These are phyloP conservation scores for Saccharomyces hybrid DNA, from an alignment of 1,139 yeast genomes.

Conservation along the genomic window DNA sequence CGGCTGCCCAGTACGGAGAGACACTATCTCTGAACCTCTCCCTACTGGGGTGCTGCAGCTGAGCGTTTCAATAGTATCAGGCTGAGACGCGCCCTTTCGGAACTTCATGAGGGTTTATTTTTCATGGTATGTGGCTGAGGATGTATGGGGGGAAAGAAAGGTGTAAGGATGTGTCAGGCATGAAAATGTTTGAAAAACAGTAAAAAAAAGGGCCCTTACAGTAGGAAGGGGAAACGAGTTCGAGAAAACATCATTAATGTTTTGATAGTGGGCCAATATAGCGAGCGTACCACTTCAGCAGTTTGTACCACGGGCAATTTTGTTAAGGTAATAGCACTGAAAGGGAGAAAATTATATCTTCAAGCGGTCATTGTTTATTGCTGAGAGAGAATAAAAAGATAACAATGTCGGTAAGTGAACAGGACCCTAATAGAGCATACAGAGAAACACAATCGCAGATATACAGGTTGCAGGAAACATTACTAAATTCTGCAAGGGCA, in stretches of 20 bases:
- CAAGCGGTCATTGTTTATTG: not conserved
- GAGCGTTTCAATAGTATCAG: not conserved
- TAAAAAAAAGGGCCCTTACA: not conserved
- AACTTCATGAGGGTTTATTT: not conserved
- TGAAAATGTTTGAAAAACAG: not conserved
- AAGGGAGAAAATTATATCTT: not conserved
- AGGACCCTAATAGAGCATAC: slow-evolving; percentile 20
- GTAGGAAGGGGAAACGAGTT: not conserved
- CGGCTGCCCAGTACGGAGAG: not conserved
- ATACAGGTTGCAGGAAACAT: slow-evolving; percentile 29
- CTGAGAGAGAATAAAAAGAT: not conserved
- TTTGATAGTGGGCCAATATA: not conserved
- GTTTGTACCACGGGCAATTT: not conserved
- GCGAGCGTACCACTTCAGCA: not conserved
- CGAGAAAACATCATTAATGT: not conserved
- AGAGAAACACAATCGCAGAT: slow-evolving; percentile 30
- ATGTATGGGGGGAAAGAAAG: not conserved
- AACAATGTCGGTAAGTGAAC: slow-evolving; percentile 3
- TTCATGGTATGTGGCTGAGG: not conserved
- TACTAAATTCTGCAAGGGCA: slow-evolving; percentile 24
- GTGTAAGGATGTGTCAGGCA: not conserved
- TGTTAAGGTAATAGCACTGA: not conserved
- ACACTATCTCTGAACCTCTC: not conserved
- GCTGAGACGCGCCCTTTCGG: not conserved
- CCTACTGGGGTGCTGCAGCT: not conserved